A percentile compares a stretch with the other conserved stretches of the same genome.
phyloP scores from a whole-genome alignment of 2,329 filamentous ascomycete genomes.

The Neurospora sp. region DNA sequence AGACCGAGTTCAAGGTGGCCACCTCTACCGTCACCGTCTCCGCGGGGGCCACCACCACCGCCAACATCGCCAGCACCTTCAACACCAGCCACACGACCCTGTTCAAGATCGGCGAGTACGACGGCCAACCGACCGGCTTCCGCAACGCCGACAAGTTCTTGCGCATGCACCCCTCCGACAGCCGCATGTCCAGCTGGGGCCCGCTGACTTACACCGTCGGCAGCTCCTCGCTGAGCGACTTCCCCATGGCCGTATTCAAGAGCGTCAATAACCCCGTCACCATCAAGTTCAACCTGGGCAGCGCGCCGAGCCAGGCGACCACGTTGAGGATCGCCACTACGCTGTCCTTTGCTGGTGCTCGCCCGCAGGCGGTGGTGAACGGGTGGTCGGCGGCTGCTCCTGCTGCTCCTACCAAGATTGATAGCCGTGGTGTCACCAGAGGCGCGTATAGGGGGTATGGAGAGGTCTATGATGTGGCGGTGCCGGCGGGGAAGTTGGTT shows the following conservation, averaged over 20 bases:
- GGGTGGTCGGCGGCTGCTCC: constrained; percentile 38
- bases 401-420: constrained; percentile 48
- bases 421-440: constrained; percentile 54
- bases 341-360: constrained; percentile 47
- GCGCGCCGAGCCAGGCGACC: constrained; percentile 38
- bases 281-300: constrained; percentile 47
- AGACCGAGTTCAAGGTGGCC: constrained; percentile 46
- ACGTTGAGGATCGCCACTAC: constrained; percentile 58
- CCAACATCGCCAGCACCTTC: constrained; percentile 35
- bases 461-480: constrained; percentile 52
- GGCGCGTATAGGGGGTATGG: constrained; percentile 55
- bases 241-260: constrained; percentile 60
- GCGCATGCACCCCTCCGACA: constrained; percentile 59
- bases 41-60: constrained; percentile 37
- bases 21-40: constrained; percentile 38
- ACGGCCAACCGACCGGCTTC: constrained; percentile 54
- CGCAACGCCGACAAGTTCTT: constrained; percentile 57
- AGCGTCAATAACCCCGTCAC: constrained; percentile 47
- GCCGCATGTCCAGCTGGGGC: constrained; percentile 52
- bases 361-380: constrained; percentile 49
- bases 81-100: constrained; percentile 40
- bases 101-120: constrained; percentile 56
- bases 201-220: constrained; percentile 52
- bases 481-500: constrained; percentile 48
- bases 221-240: constrained; percentile 37